Evolutionary conservation across 768 basidiomycete genomes (phyloP), one percentile per base, ranked within the genome.

Genomic region (Xerocomus potaroensis): DNA sequence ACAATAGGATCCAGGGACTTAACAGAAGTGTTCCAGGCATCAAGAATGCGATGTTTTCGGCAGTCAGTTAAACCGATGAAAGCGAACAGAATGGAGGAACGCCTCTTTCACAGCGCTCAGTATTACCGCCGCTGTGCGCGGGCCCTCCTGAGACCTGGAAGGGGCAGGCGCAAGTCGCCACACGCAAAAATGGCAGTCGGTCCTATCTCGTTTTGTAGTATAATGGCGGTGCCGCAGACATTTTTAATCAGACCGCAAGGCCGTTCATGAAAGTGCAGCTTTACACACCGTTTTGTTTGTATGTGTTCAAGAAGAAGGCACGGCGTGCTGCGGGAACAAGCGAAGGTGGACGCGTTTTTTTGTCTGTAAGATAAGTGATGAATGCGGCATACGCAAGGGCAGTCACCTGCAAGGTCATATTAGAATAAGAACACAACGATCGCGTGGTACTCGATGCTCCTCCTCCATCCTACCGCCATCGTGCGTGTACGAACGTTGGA

Each of bases 341-440:
- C 53, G 55, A 58, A n/a, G 47, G 12, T 43, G 39, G 51, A 47
- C 43, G 38, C 49, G 44, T 48, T 41, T 48, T 38, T 46, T 37
- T 45, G 43, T 45, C 49, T 57, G 47, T 49, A 44, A 45, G 51
- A 50, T 45, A 54, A 40, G 31, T 43, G 43, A 60, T 60, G 60
- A 63, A 63, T 36, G 45, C 53, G 50, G 47, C 45, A 41, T 48
- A 27, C 42, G 49, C 50, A 59, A 49, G 60, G 48, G 43, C 32
- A 39, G 41, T 40, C 31, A 32, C 49, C 43, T 37, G 47, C 40
- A 49, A 40, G 46, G 42, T 42, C 45, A 48, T 32, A 36, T 48
- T 34, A 31, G 30, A 44, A 41, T 12, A 24, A 31, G 30, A 44
- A 41, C 15, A 24, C 44, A 49, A 46, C 43, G 26, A 57, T 57